Conservation (phyloP, 1,284 basidiomycete species). For the Takashimella koratensis region DNA sequence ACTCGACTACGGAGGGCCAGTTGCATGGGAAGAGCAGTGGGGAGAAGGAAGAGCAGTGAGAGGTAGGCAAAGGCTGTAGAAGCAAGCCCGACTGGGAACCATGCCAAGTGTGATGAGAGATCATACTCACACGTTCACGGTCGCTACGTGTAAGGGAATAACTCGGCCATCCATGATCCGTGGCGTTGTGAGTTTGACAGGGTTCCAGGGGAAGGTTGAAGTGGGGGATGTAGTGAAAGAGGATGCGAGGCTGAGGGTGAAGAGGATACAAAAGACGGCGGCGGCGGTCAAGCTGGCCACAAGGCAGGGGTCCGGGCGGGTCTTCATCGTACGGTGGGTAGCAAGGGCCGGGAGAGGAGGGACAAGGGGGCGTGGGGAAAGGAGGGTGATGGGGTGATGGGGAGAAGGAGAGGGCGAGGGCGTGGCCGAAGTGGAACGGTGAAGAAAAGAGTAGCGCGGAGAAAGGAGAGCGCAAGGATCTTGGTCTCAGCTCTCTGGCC, state of each 20-base stretch:
- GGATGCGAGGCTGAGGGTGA: not conserved
- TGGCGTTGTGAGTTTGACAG: not conserved
- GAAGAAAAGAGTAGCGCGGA: no score
- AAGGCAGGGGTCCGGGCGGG: not conserved
- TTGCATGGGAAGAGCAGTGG: no score
- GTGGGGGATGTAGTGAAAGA: not conserved
- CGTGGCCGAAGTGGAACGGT: not conserved
- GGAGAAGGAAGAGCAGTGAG: no score
- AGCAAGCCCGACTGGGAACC: no score
- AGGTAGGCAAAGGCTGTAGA: no score
- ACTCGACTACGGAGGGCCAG: no score
- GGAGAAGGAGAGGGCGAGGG: constrained; percentile 4
- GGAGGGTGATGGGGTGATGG: constrained; percentile 9
- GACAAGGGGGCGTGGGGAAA: constrained; percentile 1
- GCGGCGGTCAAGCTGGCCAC: not conserved
- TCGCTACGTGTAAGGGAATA: constrained; percentile 27
- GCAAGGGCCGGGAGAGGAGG: not conserved
- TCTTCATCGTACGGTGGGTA: not conserved
- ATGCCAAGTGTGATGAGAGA: not conserved
- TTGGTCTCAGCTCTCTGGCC: no score
- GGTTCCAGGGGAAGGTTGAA: not conserved
- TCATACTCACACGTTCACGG: constrained; percentile 40
- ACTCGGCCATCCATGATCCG: not conserved
- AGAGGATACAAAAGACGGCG: not conserved
- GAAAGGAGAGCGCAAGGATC: no score